Conservation (phyloP, 345 rosid genomes). For the Hibiscus trionum region DNA sequence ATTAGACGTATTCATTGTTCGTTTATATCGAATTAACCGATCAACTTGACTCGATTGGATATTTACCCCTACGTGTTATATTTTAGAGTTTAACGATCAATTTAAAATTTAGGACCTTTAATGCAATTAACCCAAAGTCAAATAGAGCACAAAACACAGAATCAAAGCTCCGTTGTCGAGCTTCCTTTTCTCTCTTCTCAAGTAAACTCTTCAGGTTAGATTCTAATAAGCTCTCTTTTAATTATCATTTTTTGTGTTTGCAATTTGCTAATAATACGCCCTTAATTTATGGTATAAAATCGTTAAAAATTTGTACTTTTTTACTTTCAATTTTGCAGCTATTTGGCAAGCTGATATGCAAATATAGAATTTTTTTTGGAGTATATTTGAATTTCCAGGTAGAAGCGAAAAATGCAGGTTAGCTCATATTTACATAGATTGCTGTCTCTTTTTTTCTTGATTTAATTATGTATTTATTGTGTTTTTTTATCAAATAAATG, state of each 20-base stretch:
- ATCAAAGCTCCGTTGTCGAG: neutral
- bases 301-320: neutral
- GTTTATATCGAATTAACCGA: too few relatives aligned
- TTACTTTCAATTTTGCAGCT: neutral
- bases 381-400: neutral
- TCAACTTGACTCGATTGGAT: too few relatives aligned
- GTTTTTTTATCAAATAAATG: neutral
- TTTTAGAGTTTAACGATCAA: neutral
- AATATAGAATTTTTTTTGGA: neutral
- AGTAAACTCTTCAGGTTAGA: neutral
- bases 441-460: neutral
- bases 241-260: too few relatives aligned
- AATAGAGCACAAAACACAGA: too few relatives aligned
- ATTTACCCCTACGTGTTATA: too few relatives aligned
- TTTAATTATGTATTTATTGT: neutral
- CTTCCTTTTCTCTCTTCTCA: neutral
- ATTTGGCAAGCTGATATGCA: neutral
- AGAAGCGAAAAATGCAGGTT: constrained; percentile 11
- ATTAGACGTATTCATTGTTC: too few relatives aligned
- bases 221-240: neutral
- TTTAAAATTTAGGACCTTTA: too few relatives aligned
- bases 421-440: neutral
- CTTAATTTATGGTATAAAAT: too few relatives aligned
- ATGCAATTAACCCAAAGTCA: too few relatives aligned
- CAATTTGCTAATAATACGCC: neutral